Base-by-base conservation (phyloP, 176 grass and related monocot genomes). In the Puccinellia tenuiflora region DNA sequence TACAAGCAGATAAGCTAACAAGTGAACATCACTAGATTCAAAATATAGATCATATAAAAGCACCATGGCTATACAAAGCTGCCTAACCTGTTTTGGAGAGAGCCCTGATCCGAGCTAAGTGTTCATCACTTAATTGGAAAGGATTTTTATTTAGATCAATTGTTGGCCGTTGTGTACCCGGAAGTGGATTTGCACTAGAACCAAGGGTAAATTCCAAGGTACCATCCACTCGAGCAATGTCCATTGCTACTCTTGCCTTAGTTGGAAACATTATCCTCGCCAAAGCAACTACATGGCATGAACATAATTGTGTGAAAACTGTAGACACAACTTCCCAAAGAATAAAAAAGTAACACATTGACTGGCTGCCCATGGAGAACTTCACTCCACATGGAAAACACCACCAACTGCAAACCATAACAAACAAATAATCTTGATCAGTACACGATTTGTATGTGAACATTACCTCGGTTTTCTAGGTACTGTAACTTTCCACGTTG, bases 401-500 rank as follows among this genome's bases (percentile, higher is more conserved):
- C 29, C 3, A 14, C 33, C 22, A 53, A 16, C 11, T 6, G 57
- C 24, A 54, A 31, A 59, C 7, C 52, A 45, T n/a, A 45, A 16
- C n/a, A 68, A 83, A 50, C 12, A 83, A 17, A 10, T 13, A 51
- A 26, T 14, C 18, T 28, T 43, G 48, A 50, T 7, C 43, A 30
- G 3, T 17, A 38, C 46, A 22, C 0, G 9, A 48, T 78, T 24
- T 75, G 9, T 80, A 61, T 46, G 6, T 73, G 22, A 69, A 84
- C 9, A 20, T 79, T 59, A 96, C 96, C 96, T 98, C 93, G 91
- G 70, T 90, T 93, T 88, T 98, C 96, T 76, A 98, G 89, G 69
- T 98, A 93, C 20, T 93, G 11, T 6, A 98, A 83, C 75, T 4
- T 93, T 42, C 16, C 89, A 15, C 87, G 96, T 33, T 90, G 33